Percentiles rank a stretch among this genome's conserved stretches.
Evolutionary conservation across 495 filamentous ascomycete species (phyloP).

Genomic region (Daldinia caldariorum): DNA sequence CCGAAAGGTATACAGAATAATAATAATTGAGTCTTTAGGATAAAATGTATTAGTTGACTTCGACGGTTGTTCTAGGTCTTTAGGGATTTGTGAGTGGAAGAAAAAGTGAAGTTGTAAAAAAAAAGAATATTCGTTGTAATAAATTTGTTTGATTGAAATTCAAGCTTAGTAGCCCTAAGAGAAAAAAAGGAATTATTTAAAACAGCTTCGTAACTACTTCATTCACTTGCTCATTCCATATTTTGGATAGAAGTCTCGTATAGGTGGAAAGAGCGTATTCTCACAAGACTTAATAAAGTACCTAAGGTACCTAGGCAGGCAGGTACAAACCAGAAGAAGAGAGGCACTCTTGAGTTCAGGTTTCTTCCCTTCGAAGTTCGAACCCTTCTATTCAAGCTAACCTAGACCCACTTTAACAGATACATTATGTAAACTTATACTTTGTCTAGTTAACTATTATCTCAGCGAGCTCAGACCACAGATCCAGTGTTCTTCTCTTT

Average conservation of each 20-base stretch:
- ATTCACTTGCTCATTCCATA: slow-evolving; percentile 2
- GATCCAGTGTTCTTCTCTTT: too few species aligned
- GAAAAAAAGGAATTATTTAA: neutral
- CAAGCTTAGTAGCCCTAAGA: neutral
- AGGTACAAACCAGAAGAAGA: neutral
- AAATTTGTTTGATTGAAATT: neutral
- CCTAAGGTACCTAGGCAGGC: too few species aligned
- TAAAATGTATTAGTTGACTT: slow-evolving; percentile 1
- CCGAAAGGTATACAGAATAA: slow-evolving; percentile 11
- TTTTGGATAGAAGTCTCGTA: neutral
- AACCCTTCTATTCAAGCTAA: too few species aligned
- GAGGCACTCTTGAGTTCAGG: neutral
- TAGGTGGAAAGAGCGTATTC: neutral
- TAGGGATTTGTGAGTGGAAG: neutral
- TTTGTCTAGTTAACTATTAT: too few species aligned
- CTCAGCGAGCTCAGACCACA: too few species aligned
- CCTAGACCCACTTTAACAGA: slow-evolving; percentile 3
- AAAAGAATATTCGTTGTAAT: slow-evolving; percentile 5
- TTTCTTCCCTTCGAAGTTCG: too few species aligned
- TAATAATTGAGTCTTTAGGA: neutral
- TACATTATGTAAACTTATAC: slow-evolving; percentile 2
- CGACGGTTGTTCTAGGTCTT: slow-evolving; percentile 14
- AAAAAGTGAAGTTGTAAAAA: slow-evolving; percentile 9
- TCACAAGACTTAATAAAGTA: neutral
- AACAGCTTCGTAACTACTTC: slow-evolving; percentile 24